These are phyloP conservation scores for Vitis labrusca DNA, from an alignment of 164 flowering plant species.

Conservation along the genomic window DNA sequence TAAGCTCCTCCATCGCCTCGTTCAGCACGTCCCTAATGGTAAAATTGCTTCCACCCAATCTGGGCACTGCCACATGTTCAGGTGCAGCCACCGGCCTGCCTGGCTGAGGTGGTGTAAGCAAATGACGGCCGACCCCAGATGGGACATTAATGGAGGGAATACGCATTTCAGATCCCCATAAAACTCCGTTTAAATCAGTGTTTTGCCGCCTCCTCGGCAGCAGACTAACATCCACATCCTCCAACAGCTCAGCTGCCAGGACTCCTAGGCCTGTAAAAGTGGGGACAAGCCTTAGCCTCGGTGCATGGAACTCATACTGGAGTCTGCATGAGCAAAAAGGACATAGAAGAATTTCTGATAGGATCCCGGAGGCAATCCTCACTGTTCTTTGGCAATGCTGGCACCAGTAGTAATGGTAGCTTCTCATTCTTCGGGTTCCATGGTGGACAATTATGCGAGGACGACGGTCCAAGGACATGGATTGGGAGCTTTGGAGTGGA, in stretches of 20 bases:
- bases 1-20: not conserved
- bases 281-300: conserved; percentile 21
- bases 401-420: conserved; percentile 53
- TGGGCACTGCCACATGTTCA: conserved; percentile 2
- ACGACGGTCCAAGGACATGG: conserved; percentile 27
- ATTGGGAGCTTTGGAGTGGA: not conserved
- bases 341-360: conserved; percentile 19
- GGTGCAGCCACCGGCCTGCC: not conserved
- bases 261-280: not conserved
- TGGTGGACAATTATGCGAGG: conserved; percentile 33
- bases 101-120: conserved; percentile 13
- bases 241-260: conserved; percentile 16
- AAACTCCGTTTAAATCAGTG: not conserved
- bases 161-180: conserved; percentile 16
- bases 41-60: not conserved
- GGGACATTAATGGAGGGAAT: not conserved
- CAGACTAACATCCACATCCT: conserved; percentile 31
- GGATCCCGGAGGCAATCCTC: conserved; percentile 23
- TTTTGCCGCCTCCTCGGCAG: conserved; percentile 11
- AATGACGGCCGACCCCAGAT: conserved; percentile 31
- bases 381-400: conserved; percentile 36
- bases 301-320: conserved; percentile 30
- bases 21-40: not conserved
- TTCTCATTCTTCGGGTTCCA: conserved; percentile 36
- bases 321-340: conserved; percentile 33